A percentile compares a stretch with the other conserved stretches of the same genome.
Conservation (phyloP, 768 basidiomycete species). For the Chalciporus chontae region DNA sequence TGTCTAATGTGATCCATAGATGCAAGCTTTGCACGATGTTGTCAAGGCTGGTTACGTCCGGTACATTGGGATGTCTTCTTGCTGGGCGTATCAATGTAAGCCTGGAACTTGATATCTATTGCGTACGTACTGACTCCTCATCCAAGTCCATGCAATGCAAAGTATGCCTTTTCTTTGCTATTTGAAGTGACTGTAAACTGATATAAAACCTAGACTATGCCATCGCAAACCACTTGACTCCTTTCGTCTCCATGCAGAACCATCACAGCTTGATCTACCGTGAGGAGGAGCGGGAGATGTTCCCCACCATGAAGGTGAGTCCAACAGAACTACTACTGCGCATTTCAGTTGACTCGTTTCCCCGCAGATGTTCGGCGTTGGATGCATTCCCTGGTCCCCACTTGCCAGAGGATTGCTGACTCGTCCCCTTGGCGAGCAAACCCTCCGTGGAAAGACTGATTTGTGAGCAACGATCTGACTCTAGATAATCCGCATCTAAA, state of each 20-base stretch:
- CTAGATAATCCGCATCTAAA: constrained; percentile 6
- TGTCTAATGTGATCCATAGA: constrained; percentile 17
- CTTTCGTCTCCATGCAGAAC: constrained; percentile 66
- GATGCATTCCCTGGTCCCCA: constrained; percentile 45
- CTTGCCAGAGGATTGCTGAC: constrained; percentile 36
- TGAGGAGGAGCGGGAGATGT: constrained; percentile 60
- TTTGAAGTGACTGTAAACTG: background rate
- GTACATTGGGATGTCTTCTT: constrained; percentile 44
- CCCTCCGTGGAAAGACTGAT: constrained; percentile 20
- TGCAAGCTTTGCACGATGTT: constrained; percentile 50
- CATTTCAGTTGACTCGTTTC: background rate
- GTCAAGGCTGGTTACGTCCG: constrained; percentile 47
- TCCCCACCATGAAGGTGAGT: constrained; percentile 40
- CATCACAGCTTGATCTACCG: constrained; percentile 54
- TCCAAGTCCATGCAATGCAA: constrained; percentile 38
- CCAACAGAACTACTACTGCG: background rate
- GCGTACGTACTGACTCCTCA: constrained; percentile 1
- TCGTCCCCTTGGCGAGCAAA: constrained; percentile 32
- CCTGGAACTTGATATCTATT: background rate
- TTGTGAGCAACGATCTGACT: constrained; percentile 10
- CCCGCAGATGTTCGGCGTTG: constrained; percentile 37
- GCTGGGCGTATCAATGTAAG: constrained; percentile 41
- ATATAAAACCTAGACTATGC: constrained; percentile 32
- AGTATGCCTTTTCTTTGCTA: constrained; percentile 19
- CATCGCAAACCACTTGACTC: constrained; percentile 41